A percentile compares a stretch with the other conserved stretches of the same genome.
Conservation (phyloP, 1,284 basidiomycete species). For the Austroboletus olivaceoglutinosus region DNA sequence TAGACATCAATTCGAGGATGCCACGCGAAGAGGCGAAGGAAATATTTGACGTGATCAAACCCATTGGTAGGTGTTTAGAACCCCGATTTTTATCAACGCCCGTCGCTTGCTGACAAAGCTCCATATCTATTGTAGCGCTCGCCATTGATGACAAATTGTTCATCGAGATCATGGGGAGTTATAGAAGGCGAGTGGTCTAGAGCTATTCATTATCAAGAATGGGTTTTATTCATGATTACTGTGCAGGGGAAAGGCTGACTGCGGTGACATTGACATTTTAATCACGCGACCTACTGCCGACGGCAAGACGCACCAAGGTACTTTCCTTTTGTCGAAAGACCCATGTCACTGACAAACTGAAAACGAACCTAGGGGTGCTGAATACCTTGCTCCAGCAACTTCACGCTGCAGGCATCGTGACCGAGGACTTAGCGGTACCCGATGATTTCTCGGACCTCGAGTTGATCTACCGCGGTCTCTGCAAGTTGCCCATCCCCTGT, state of each 20-base stretch:
- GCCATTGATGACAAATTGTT: constrained; percentile 69
- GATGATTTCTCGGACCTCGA: constrained; percentile 68
- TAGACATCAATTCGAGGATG: constrained; percentile 80
- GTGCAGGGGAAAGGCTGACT: constrained; percentile 66
- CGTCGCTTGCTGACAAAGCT: not conserved
- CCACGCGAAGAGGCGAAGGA: constrained; percentile 74
- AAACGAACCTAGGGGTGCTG: constrained; percentile 49
- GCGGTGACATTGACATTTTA: constrained; percentile 89
- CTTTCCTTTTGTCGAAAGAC: not conserved
- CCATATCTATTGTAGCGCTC: constrained; percentile 61
- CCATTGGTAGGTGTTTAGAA: constrained; percentile 49
- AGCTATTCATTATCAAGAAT: not conserved
- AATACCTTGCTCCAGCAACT: constrained; percentile 55
- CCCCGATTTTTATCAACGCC: not conserved
- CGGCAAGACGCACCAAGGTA: constrained; percentile 70
- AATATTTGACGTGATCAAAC: constrained; percentile 71
- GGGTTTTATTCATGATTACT: constrained; percentile 1
- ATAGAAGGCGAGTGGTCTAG: constrained; percentile 56
- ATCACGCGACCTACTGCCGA: constrained; percentile 75
- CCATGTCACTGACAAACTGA: not conserved
- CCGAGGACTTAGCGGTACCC: constrained; percentile 74
- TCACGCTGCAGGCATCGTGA: constrained; percentile 60
- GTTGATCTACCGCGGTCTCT: constrained; percentile 78
- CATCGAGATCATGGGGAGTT: constrained; percentile 89
- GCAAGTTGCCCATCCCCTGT: constrained; percentile 44